Conservation (phyloP, 208 protist species). For the Porcisia deanei region DNA sequence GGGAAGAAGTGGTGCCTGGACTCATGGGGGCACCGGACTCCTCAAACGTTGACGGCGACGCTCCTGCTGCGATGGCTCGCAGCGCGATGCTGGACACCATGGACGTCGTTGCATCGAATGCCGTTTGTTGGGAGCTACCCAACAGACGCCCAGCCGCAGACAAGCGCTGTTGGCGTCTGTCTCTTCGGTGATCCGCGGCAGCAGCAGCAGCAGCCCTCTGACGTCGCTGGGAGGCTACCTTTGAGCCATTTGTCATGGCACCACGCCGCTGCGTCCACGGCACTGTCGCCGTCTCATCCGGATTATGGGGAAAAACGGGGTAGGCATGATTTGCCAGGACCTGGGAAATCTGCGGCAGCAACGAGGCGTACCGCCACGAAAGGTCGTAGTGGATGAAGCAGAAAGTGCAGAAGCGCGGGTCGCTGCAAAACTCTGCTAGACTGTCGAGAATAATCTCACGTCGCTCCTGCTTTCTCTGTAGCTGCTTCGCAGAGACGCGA, state of each 20-base stretch:
- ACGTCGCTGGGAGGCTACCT: background rate
- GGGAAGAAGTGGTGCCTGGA: background rate
- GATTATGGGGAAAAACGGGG: constrained; percentile 9
- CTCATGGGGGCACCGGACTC: constrained; percentile 1
- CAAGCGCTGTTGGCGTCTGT: constrained; percentile 1
- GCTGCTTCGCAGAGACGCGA: constrained; percentile 23
- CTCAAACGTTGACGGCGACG: background rate
- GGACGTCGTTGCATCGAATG: constrained; percentile 33
- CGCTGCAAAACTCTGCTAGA: constrained; percentile 80
- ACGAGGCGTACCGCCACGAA: constrained; percentile 62
- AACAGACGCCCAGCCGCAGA: constrained; percentile 7
- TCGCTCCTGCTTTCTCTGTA: constrained; percentile 56
- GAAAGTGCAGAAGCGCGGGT: constrained; percentile 67
- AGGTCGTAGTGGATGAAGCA: constrained; percentile 90
- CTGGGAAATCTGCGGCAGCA: constrained; percentile 71
- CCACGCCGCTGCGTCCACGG: constrained; percentile 1
- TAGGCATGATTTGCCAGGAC: constrained; percentile 54
- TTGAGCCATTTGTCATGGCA: background rate
- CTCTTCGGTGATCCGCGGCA: constrained; percentile 2
- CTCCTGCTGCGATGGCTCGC: constrained; percentile 17
- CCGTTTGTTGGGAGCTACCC: constrained; percentile 26
- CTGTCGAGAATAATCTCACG: constrained; percentile 87
- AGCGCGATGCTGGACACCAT: constrained; percentile 37
- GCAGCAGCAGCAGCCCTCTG: constrained; percentile 7
- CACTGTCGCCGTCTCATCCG: constrained; percentile 5